These are phyloP conservation scores for Trichoderma brevicompactum DNA, from an alignment of 2,329 filamentous ascomycete species.

Conservation along the genomic window DNA sequence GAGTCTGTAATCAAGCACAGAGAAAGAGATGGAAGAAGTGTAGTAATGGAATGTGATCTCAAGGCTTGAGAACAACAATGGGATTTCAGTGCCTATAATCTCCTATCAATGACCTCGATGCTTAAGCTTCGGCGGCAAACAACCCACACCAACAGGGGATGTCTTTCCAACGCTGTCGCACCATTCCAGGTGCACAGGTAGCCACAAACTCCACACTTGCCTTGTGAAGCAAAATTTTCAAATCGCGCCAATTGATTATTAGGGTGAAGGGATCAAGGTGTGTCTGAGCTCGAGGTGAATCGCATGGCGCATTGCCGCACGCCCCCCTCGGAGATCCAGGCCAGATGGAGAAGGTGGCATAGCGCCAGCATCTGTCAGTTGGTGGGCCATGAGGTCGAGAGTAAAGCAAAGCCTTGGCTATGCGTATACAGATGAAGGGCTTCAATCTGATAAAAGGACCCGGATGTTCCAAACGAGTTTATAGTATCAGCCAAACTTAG, in stretches of 20 bases:
- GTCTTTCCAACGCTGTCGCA: neutral
- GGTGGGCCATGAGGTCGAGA: neutral
- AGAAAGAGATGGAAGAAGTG: neutral
- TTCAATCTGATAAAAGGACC: conserved; percentile 11
- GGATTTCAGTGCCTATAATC: conserved; percentile 1
- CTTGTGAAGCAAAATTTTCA: neutral
- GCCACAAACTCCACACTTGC: neutral
- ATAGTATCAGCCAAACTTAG: neutral
- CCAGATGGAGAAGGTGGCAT: conserved; percentile 27
- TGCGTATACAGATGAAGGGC: neutral
- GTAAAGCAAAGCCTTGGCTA: neutral
- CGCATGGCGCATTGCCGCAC: neutral
- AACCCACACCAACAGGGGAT: conserved; percentile 2
- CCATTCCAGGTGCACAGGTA: neutral
- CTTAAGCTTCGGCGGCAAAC: neutral
- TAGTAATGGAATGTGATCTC: neutral
- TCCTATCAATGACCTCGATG: neutral
- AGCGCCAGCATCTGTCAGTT: neutral
- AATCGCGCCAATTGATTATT: neutral
- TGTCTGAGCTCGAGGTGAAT: neutral
- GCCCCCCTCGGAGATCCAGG: conserved; percentile 9
- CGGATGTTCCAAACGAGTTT: neutral
- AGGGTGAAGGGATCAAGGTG: neutral
- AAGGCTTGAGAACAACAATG: neutral
- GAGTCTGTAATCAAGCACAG: neutral